Conservation (phyloP, 768 basidiomycete genomes). For the Leccinellum luteum region DNA sequence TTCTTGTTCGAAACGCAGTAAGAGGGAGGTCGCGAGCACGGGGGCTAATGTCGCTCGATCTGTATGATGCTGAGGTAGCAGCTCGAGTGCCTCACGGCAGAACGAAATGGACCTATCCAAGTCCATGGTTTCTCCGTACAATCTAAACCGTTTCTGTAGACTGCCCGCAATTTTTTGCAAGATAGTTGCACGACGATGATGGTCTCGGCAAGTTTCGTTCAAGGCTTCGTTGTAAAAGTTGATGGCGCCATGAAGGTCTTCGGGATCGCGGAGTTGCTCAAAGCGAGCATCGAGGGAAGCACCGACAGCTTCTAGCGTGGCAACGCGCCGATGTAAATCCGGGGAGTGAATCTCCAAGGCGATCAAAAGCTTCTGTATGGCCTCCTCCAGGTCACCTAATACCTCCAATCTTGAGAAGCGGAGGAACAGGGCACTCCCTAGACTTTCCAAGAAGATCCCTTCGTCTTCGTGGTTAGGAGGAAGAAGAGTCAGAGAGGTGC, state of each 20-base stretch:
- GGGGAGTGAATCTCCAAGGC: constrained; percentile 20
- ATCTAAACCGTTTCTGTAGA: constrained; percentile 13
- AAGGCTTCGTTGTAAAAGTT: constrained; percentile 28
- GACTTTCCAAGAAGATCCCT: constrained; percentile 13
- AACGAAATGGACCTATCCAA: constrained; percentile 29
- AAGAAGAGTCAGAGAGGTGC: constrained; percentile 18
- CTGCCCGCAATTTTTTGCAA: constrained; percentile 17
- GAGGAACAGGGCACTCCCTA: constrained; percentile 27
- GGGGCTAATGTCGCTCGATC: constrained; percentile 15
- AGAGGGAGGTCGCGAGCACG: constrained; percentile 20
- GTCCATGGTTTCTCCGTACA: constrained; percentile 17
- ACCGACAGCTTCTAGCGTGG: constrained; percentile 22
- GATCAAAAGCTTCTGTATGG: constrained; percentile 24
- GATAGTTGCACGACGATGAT: constrained; percentile 13
- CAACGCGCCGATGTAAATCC: constrained; percentile 12
- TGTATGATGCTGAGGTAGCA: constrained; percentile 13
- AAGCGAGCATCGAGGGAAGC: constrained; percentile 27
- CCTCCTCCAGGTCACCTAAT: constrained; percentile 22
- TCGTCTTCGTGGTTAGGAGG: constrained; percentile 14
- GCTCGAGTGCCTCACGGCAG: constrained; percentile 23
- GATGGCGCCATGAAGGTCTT: constrained; percentile 26
- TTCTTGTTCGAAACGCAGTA: constrained; percentile 25
- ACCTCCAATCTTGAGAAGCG: constrained; percentile 18
- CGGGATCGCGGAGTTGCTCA: constrained; percentile 16
- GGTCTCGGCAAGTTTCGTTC: constrained; percentile 11